Evolutionary conservation across 2,329 filamentous ascomycete genomes (phyloP).

Genomic region (Dendrostoma leiphaemia): DNA sequence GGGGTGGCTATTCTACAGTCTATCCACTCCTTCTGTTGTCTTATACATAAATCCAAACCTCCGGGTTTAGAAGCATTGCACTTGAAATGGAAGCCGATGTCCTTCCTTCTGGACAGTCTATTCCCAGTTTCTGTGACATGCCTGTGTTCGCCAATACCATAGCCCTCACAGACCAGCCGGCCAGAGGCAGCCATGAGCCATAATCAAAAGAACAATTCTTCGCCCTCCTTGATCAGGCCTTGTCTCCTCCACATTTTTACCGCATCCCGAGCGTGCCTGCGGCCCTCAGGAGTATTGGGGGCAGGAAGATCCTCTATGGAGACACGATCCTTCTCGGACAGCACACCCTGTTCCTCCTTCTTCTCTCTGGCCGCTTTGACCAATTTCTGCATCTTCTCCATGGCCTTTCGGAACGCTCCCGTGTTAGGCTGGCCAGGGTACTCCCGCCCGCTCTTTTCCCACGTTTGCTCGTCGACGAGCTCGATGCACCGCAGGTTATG

Average conservation of each 20-base stretch:
- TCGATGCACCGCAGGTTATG: constrained; percentile 62
- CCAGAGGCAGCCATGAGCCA: not conserved
- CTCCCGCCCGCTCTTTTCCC: constrained; percentile 42
- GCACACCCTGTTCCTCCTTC: not conserved
- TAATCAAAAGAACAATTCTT: not conserved
- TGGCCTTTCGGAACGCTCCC: constrained; percentile 45
- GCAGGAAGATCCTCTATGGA: not conserved
- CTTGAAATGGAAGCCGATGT: too few species aligned
- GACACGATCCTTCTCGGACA: not conserved
- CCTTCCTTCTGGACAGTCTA: too few species aligned
- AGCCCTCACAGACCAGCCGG: not conserved
- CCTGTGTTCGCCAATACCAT: not conserved
- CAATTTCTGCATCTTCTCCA: constrained; percentile 32
- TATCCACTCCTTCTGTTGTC: not conserved
- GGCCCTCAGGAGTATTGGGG: not conserved
- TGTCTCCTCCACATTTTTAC: not conserved
- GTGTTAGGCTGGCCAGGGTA: constrained; percentile 55
- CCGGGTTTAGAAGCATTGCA: too few species aligned
- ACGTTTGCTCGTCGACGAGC: constrained; percentile 56
- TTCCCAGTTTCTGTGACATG: too few species aligned
- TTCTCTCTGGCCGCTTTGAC: constrained; percentile 21
- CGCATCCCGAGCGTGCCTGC: too few species aligned
- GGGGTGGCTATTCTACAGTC: constrained; percentile 2
- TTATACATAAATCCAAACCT: constrained; percentile 24
- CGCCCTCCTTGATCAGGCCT: not conserved